Evolutionary conservation across 768 basidiomycete genomes (phyloP), one percentile per base, ranked within the genome.

Genomic region (Macrolepiota fuliginosa): DNA sequence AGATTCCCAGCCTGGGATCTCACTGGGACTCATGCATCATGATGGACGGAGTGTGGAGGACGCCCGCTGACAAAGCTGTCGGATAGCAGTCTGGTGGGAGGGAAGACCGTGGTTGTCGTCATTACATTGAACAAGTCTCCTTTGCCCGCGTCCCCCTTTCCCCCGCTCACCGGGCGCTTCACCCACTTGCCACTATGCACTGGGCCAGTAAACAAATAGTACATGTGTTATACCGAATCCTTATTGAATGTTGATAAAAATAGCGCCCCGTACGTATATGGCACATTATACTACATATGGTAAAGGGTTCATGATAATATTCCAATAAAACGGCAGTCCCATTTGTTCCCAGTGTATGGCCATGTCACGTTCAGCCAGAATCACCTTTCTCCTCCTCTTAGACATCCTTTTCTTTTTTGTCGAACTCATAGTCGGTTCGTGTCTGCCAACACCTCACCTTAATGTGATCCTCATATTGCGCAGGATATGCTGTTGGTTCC

Each of bases 401-500:
- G 96, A 99, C 76, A 69, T 92, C 15, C 4, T 88, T 52, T 98
- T 93, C 80, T 94, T 97, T 72, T 82, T 93, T 69, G 79, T 95
- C 51, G 95, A 96, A 73, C 81, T 96, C 68, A 84, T 90, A 61
- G 85, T 84, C 61, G 94, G 93, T 87, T 62, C 65, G 82, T 70
- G 40, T 15, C 36, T 53, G 4, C 45, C 22, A 19, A 37, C 46
- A 53, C 36, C 15, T 9, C 36, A 24, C 46, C 35, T 54, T 53
- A 36, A 29, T 66, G 57, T 64, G 62, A 54, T 65, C 24, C 63
- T 65, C 39, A 63, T 62, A 64, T 22, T 57, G 63, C 59, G 64
- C 62, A 90, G 94, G 96, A 45, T 96, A 96, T 87, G 87, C 90
- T n/a, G 94, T 97, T 58, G 94, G 94, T 32, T 96, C 94, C 0